Evolutionary conservation across 192 early-diverging fungal genomes (phyloP).

Genomic region (Ambispora gerdemannii): DNA sequence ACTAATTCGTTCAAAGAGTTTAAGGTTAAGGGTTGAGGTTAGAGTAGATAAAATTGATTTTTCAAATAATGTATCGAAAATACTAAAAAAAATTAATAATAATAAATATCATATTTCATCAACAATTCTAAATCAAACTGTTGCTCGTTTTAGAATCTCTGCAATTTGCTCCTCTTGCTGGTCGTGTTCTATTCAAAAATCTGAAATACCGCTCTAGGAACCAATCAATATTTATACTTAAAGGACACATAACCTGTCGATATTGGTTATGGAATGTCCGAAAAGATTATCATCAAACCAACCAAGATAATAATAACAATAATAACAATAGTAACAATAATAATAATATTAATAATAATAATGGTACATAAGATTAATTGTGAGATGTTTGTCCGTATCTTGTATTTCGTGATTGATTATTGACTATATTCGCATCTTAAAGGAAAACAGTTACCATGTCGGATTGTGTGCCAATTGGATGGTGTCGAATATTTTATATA

Average conservation of each 20-base stretch:
- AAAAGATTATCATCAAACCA: slow-evolving; percentile 27
- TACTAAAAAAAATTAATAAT: neutral
- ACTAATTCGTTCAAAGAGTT: slow-evolving; percentile 7
- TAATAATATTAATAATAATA: neutral
- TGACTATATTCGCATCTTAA: neutral
- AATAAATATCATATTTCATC: too few relatives aligned
- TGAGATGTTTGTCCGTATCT: neutral
- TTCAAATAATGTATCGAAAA: too few relatives aligned
- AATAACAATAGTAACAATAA: slow-evolving; percentile 4
- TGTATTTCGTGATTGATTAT: too few relatives aligned
- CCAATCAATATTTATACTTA: slow-evolving; percentile 64
- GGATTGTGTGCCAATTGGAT: slow-evolving; percentile 63
- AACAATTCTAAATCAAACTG: neutral
- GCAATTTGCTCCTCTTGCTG: slow-evolving; percentile 64
- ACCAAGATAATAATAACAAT: neutral
- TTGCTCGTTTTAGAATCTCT: slow-evolving; percentile 57
- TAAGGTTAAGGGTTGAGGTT: neutral
- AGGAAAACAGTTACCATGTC: slow-evolving; percentile 42
- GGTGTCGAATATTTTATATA: slow-evolving; percentile 82
- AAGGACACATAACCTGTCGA: slow-evolving; percentile 69
- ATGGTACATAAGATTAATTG: neutral
- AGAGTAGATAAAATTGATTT: neutral
- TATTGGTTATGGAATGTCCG: slow-evolving; percentile 70
- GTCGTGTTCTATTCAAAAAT: slow-evolving; percentile 75
- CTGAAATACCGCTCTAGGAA: slow-evolving; percentile 68